phyloP scores from a whole-genome alignment of 2,329 filamentous ascomycete species.

The Aspergillus tanneri region DNA sequence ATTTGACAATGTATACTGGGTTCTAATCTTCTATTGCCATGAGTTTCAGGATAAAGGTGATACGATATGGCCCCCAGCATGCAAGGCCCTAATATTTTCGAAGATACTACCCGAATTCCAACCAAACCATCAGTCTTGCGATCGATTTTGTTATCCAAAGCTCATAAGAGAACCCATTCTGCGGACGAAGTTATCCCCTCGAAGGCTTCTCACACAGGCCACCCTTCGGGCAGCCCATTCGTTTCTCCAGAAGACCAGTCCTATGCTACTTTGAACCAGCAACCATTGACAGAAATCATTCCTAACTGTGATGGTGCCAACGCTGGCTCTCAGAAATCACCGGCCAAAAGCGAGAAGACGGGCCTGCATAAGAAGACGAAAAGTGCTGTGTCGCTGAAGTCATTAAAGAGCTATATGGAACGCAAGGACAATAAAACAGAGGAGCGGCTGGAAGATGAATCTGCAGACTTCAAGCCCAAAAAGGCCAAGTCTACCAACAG shows the following conservation, averaged over 20 bases:
- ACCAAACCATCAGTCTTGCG: slow-evolving; percentile 50
- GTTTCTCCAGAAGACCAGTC: slow-evolving; percentile 52
- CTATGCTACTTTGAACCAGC: slow-evolving; percentile 39
- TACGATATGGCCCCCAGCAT: slow-evolving; percentile 35
- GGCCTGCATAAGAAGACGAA: slow-evolving; percentile 54
- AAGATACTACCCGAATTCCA: slow-evolving; percentile 36
- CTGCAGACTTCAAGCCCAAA: slow-evolving; percentile 51
- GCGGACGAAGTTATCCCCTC: slow-evolving; percentile 30
- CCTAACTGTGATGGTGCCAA: slow-evolving; percentile 37
- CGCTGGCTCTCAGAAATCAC: slow-evolving; percentile 35
- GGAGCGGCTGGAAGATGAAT: slow-evolving; percentile 32
- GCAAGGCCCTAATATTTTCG: slow-evolving; percentile 37
- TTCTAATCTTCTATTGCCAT: background rate
- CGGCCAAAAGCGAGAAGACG: slow-evolving; percentile 37
- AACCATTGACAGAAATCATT: slow-evolving; percentile 40
- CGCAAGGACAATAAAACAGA: slow-evolving; percentile 42
- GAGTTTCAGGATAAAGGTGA: slow-evolving; percentile 34
- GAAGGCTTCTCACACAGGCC: slow-evolving; percentile 39
- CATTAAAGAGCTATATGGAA: slow-evolving; percentile 48
- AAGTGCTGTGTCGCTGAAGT: slow-evolving; percentile 54
- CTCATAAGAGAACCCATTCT: slow-evolving; percentile 50
- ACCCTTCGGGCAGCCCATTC: slow-evolving; percentile 39
- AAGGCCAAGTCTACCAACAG: slow-evolving; percentile 84
- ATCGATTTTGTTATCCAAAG: slow-evolving; percentile 54
- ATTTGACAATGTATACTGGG: slow-evolving; percentile 5